Conservation (phyloP, 2,329 filamentous ascomycete species). For the Clarireedia sp. region DNA sequence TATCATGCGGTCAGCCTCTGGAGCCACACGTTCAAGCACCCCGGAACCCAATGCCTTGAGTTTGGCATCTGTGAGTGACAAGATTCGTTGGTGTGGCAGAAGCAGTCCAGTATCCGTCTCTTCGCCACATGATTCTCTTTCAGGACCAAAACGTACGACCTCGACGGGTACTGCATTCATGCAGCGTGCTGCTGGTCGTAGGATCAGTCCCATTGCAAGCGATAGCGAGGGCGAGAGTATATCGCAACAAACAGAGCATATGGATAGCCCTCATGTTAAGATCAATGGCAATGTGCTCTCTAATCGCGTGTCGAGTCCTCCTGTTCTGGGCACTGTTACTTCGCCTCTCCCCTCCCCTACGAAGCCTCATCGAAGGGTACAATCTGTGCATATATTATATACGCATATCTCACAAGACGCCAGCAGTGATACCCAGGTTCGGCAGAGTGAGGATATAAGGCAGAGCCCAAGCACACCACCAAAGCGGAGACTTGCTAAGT, state of each 20-base stretch:
- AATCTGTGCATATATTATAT: constrained; percentile 21
- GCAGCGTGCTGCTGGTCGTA: constrained; percentile 28
- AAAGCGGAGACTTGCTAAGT: constrained; percentile 21
- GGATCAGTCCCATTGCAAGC: constrained; percentile 20
- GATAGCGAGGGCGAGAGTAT: constrained; percentile 24
- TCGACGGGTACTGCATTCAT: constrained; percentile 42
- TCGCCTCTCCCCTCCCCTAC: constrained; percentile 18
- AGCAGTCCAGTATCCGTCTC: constrained; percentile 13
- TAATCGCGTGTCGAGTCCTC: constrained; percentile 13
- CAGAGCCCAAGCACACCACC: constrained; percentile 1
- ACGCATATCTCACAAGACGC: constrained; percentile 1
- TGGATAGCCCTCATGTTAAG: background rate
- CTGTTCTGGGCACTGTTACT: constrained; percentile 15
- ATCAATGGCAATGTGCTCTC: background rate
- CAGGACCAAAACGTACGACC: constrained; percentile 33
- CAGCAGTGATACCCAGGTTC: background rate
- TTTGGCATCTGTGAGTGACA: constrained; percentile 15
- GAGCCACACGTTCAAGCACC: constrained; percentile 14
- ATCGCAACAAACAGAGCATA: constrained; percentile 7
- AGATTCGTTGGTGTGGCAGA: constrained; percentile 17
- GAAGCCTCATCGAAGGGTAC: constrained; percentile 15
- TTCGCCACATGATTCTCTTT: constrained; percentile 13
- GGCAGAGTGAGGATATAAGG: background rate
- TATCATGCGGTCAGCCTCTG: constrained; percentile 11
- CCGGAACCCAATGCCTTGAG: constrained; percentile 20